Conservation (phyloP, 371 early-diverging fungal genomes). For the Coemansia sp. region DNA sequence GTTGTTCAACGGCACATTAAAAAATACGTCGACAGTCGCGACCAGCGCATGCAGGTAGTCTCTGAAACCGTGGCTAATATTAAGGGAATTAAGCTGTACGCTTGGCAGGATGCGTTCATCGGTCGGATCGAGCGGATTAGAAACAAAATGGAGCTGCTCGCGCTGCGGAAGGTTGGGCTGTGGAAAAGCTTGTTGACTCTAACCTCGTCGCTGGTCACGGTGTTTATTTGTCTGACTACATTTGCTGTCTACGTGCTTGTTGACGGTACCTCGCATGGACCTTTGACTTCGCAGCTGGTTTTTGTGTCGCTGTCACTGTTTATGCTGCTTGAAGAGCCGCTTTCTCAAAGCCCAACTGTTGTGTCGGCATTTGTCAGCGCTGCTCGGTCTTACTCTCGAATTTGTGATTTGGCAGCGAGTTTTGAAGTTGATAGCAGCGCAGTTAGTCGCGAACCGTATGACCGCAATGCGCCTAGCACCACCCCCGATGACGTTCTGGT, state of each 20-base stretch:
- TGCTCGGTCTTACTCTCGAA: constrained; percentile 75
- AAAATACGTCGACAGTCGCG: constrained; percentile 37
- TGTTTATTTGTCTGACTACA: constrained; percentile 41
- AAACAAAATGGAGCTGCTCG: constrained; percentile 63
- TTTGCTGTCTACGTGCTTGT: constrained; percentile 70
- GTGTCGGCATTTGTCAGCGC: constrained; percentile 66
- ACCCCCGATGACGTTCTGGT: constrained; percentile 14
- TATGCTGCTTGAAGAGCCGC: constrained; percentile 81
- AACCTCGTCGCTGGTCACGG: constrained; percentile 54
- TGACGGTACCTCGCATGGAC: constrained; percentile 81
- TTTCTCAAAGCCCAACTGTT: constrained; percentile 68
- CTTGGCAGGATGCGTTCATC: constrained; percentile 25
- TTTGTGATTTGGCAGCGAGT: constrained; percentile 67
- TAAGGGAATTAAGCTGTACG: constrained; percentile 77
- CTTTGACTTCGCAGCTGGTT: constrained; percentile 75
- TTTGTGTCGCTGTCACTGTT: constrained; percentile 58
- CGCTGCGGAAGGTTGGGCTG: constrained; percentile 76
- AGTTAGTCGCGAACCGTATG: constrained; percentile 64
- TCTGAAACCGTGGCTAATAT: constrained; percentile 87
- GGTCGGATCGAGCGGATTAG: constrained; percentile 60
- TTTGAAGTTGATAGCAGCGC: constrained; percentile 68
- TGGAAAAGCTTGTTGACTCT: constrained; percentile 58
- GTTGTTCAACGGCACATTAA: not conserved
- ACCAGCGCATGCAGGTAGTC: constrained; percentile 77
- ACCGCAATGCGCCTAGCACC: constrained; percentile 52